These are phyloP conservation scores for Stephania cephalantha DNA, from an alignment of 164 flowering plant genomes.

Conservation along the genomic window DNA sequence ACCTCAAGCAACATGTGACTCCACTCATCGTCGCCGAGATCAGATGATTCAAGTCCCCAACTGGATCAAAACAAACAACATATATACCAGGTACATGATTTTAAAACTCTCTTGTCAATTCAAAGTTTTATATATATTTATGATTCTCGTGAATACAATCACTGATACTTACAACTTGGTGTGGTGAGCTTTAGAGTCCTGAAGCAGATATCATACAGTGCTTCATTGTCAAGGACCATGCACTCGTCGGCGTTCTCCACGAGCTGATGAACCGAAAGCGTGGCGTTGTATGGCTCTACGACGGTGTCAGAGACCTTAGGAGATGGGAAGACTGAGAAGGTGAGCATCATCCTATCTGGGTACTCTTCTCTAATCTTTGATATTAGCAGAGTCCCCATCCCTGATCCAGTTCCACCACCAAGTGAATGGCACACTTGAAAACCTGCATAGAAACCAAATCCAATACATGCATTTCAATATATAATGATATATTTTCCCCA, in stretches of 20 bases:
- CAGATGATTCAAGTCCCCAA: constrained; percentile 19
- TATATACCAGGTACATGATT: neutral
- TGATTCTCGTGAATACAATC: neutral
- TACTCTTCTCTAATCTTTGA: constrained; percentile 24
- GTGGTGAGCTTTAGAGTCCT: constrained; percentile 23
- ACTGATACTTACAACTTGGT: constrained; percentile 23
- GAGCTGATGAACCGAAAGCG: constrained; percentile 24
- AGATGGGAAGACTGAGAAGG: constrained; percentile 26
- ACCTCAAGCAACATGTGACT: constrained; percentile 20
- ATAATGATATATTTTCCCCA: too few species aligned
- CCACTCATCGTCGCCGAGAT: constrained; percentile 21
- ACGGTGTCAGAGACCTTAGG: constrained; percentile 26
- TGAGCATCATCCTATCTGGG: constrained; percentile 28
- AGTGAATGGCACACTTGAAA: constrained; percentile 26
- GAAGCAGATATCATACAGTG: constrained; percentile 25
- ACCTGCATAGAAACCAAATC: constrained; percentile 4
- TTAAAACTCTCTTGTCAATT: too few species aligned
- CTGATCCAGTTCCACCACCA: constrained; percentile 26
- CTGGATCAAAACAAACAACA: constrained; percentile 2
- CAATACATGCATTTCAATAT: neutral
- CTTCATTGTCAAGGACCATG: constrained; percentile 26
- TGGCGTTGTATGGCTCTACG: constrained; percentile 24
- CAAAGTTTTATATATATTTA: neutral
- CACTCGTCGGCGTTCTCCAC: constrained; percentile 27
- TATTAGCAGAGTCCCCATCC: constrained; percentile 25